Conservation (phyloP, 495 filamentous ascomycete species). For the Parathielavia hyrcaniae region DNA sequence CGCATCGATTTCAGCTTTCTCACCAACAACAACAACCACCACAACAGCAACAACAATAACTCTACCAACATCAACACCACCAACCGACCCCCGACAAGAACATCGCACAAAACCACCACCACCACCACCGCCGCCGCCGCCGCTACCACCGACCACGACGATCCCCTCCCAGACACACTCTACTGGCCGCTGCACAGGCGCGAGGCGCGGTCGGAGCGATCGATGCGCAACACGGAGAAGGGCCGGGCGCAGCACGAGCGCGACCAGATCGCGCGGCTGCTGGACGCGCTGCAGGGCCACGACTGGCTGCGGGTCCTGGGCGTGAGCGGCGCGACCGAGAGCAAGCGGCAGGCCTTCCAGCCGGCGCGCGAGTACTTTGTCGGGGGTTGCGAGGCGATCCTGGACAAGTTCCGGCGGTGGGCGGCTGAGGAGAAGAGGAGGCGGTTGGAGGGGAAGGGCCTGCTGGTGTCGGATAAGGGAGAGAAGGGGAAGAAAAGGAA, state of each 20-base stretch:
- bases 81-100: not conserved
- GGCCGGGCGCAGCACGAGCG: conserved; percentile 89
- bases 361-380: conserved; percentile 80
- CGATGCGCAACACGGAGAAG: conserved; percentile 87
- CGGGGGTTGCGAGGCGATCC: conserved; percentile 64
- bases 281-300: conserved; percentile 79
- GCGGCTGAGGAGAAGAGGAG: conserved; percentile 82
- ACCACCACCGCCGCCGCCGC: too few species aligned
- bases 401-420: conserved; percentile 84
- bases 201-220: conserved; percentile 82
- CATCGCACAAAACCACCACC: conserved; percentile 20
- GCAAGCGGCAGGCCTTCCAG: conserved; percentile 76
- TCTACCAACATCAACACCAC: too few species aligned
- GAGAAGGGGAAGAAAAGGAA: conserved; percentile 26
- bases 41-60: not conserved
- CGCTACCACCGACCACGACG: too few species aligned
- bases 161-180: conserved; percentile 63
- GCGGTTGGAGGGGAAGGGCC: conserved; percentile 63
- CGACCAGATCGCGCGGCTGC: conserved; percentile 73
- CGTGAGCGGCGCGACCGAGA: conserved; percentile 77
- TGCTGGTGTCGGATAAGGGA: too few species aligned
- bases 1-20: conserved; percentile 52
- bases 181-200: conserved; percentile 68
- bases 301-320: conserved; percentile 95
- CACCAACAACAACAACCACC: conserved; percentile 3